Percentiles rank a stretch among this genome's conserved stretches.
Evolutionary conservation across 2,329 filamentous ascomycete genomes (phyloP).

Genomic region (Seiridium cupressi): DNA sequence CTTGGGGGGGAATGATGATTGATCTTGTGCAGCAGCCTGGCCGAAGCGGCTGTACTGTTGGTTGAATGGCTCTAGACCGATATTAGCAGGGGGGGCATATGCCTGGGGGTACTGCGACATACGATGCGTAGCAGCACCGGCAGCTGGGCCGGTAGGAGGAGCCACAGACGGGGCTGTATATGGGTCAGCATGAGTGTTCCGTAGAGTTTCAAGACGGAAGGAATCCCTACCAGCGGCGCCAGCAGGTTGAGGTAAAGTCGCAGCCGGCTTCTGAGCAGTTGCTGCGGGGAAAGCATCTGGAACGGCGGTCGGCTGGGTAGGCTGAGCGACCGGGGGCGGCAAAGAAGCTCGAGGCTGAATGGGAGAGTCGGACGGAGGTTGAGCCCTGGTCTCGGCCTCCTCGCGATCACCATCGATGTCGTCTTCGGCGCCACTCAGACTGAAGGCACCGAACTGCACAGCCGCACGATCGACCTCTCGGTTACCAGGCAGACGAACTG

Average conservation of each 20-base stretch:
- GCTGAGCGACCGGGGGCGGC: conserved; percentile 62
- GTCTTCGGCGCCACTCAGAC: conserved; percentile 76
- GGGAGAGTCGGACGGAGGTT: conserved; percentile 91
- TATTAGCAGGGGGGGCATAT: conserved; percentile 25
- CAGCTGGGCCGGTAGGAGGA: conserved; percentile 24
- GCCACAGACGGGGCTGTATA: conserved; percentile 25
- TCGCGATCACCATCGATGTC: conserved; percentile 94
- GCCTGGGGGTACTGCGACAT: conserved; percentile 26
- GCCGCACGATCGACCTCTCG: conserved; percentile 90
- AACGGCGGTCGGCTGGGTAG: conserved; percentile 46
- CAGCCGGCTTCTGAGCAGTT: conserved; percentile 51
- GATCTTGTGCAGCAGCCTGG: conserved; percentile 60
- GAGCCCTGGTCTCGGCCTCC: conserved; percentile 89
- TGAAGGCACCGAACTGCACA: conserved; percentile 96
- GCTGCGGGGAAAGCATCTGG: conserved; percentile 49
- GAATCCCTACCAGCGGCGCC: conserved; percentile 27
- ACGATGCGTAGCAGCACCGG: conserved; percentile 22
- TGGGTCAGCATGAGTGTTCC: conserved; percentile 16
- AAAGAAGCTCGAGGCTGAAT: conserved; percentile 83
- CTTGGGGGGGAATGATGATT: conserved; percentile 67
- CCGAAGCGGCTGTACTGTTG: conserved; percentile 71
- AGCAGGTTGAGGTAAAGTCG: conserved; percentile 38
- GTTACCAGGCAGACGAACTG: conserved; percentile 97
- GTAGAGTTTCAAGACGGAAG: conserved; percentile 5
- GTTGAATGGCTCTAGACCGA: conserved; percentile 52